Evolutionary conservation across 2,329 filamentous ascomycete genomes (phyloP).

Genomic region (Alternaria postmessia): DNA sequence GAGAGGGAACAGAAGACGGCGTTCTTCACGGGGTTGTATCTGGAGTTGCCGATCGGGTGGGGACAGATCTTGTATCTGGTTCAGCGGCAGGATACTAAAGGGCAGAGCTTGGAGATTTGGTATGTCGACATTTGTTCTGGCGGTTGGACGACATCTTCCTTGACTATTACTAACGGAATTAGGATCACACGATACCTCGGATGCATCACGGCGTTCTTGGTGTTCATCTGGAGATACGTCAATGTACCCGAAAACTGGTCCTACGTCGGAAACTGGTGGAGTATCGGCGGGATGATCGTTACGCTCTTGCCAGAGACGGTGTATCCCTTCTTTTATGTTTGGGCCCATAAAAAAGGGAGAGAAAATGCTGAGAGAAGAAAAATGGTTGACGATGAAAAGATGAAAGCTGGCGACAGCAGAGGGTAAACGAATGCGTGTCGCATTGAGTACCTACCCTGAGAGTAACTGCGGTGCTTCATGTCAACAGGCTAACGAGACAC

Average conservation of each 20-base stretch:
- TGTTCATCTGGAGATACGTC: conserved; percentile 52
- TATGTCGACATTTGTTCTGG: conserved; percentile 24
- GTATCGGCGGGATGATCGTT: conserved; percentile 44
- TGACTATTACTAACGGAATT: not conserved
- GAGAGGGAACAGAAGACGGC: conserved; percentile 53
- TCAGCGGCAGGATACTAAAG: conserved; percentile 44
- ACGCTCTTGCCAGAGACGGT: conserved; percentile 52
- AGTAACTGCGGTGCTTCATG: not conserved
- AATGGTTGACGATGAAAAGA: conserved; percentile 4
- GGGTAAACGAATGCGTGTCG: not conserved
- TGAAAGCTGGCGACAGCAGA: not conserved
- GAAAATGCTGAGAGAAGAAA: conserved; percentile 17
- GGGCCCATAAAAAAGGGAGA: conserved; percentile 38
- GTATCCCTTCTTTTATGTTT: conserved; percentile 52
- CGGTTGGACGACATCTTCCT: not conserved
- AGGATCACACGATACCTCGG: conserved; percentile 53
- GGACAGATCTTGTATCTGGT: conserved; percentile 44
- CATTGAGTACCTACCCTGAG: not conserved
- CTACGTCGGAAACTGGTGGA: conserved; percentile 49
- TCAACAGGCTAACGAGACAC: not conserved
- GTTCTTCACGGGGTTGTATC: conserved; percentile 50
- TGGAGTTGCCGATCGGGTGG: conserved; percentile 53
- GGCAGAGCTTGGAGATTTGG: conserved; percentile 54
- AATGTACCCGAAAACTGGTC: conserved; percentile 52
- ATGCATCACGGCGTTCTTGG: conserved; percentile 49